These are phyloP conservation scores for Amborella trichopoda DNA, from an alignment of 164 flowering plant species.

Conservation along the genomic window DNA sequence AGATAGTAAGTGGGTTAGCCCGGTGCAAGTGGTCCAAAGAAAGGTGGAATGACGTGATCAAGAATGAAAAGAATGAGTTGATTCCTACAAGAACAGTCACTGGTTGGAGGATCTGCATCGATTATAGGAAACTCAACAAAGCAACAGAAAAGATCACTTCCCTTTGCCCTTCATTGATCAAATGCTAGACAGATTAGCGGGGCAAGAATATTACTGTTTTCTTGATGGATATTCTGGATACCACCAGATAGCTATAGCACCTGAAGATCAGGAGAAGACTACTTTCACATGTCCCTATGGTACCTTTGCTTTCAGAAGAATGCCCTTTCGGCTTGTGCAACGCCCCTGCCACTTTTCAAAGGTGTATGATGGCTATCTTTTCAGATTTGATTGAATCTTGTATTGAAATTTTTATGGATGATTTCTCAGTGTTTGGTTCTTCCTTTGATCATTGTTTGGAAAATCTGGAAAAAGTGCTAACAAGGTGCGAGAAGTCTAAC, in stretches of 20 bases:
- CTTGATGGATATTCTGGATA: slow-evolving; percentile 5
- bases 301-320: background rate
- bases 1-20: background rate
- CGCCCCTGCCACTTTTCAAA: background rate
- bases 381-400: background rate
- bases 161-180: slow-evolving; percentile 1
- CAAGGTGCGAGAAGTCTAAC: background rate
- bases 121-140: background rate
- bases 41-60: background rate
- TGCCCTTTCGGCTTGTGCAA: background rate
- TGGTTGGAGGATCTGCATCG: background rate
- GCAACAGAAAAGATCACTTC: background rate
- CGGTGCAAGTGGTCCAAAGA: background rate
- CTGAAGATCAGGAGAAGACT: background rate
- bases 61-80: background rate
- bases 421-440: slow-evolving; percentile 1
- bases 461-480: background rate
- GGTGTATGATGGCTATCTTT: background rate
- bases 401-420: slow-evolving; percentile 1
- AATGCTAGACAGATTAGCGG: slow-evolving; percentile 1
- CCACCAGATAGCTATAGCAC: slow-evolving; percentile 1
- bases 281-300: background rate
- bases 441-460: background rate
- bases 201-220: background rate
- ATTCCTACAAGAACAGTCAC: background rate